Percentiles rank a stretch among this genome's conserved stretches.
These are phyloP conservation scores for Nemophila menziesii DNA, from an alignment of 257 asterid genomes.

Conservation along the genomic window DNA sequence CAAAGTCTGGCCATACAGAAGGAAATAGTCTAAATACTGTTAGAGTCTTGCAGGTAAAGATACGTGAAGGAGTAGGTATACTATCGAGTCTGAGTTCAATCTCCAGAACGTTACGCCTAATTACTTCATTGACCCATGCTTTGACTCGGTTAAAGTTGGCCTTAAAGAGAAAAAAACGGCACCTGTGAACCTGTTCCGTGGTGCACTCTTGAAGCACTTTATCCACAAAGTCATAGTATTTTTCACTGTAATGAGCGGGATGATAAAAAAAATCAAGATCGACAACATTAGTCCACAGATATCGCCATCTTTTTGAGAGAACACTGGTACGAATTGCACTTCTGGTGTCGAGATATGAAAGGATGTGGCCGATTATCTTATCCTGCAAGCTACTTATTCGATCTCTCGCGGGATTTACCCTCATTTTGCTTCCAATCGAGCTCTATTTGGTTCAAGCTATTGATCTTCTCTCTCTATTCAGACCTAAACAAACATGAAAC, in stretches of 20 bases:
- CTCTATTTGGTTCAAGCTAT: too few species aligned
- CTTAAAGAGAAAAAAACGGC: not conserved
- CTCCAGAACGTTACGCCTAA: not conserved
- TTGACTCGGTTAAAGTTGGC: not conserved
- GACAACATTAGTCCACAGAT: conserved; percentile 2
- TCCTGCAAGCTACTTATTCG: conserved; percentile 1
- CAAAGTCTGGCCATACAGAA: not conserved
- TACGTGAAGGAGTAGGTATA: not conserved
- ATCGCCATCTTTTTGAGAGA: conserved; percentile 3
- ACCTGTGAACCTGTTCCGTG: not conserved
- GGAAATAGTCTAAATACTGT: not conserved
- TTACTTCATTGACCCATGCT: not conserved
- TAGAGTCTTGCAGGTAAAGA: conserved; percentile 1
- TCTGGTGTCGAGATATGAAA: not conserved
- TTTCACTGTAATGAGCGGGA: too few species aligned
- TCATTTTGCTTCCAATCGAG: too few species aligned
- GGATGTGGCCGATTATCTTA: conserved; percentile 1
- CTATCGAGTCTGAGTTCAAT: not conserved
- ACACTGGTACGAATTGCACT: not conserved
- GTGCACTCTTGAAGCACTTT: not conserved
- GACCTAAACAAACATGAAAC: too few species aligned
- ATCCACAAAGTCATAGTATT: not conserved
- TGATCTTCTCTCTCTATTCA: too few species aligned
- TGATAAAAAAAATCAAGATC: not conserved
- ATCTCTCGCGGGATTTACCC: too few species aligned